phyloP scores from a whole-genome alignment of 176 grass and related monocot genomes.

The Tillandsia leiboldiana region DNA sequence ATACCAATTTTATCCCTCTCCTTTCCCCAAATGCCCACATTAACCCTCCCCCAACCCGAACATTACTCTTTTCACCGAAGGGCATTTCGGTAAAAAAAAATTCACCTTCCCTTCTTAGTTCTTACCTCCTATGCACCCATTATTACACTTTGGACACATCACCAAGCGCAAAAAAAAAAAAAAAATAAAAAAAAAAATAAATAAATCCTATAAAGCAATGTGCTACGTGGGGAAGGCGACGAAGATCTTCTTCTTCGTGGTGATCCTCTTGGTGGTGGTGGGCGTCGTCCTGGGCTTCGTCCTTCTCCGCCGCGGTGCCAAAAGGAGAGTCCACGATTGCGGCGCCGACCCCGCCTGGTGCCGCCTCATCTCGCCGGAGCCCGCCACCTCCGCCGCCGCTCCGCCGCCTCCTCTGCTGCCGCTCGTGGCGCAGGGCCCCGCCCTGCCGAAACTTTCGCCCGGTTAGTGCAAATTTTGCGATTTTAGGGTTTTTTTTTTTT shows the following conservation, averaged over 20 bases:
- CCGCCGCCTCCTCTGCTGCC: slow-evolving; percentile 1
- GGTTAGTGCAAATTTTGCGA: neutral
- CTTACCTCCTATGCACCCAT: neutral
- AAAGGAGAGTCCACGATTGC: slow-evolving; percentile 9
- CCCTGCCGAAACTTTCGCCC: neutral
- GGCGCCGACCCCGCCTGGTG: neutral
- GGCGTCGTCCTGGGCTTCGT: slow-evolving; percentile 46
- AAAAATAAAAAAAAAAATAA: neutral
- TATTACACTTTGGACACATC: neutral
- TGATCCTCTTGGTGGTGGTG: slow-evolving; percentile 38
- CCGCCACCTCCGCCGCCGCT: slow-evolving; percentile 10
- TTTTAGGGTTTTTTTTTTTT: neutral
- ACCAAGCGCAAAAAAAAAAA: neutral
- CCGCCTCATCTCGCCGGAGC: slow-evolving; percentile 28
- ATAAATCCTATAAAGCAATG: slow-evolving; percentile 3
- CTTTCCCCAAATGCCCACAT: neutral
- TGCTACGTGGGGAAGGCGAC: slow-evolving; percentile 94
- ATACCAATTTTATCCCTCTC: neutral
- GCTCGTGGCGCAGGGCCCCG: neutral
- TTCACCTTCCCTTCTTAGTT: neutral
- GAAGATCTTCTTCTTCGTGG: slow-evolving; percentile 71
- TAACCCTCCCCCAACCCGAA: too few species aligned
- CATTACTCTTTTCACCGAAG: neutral
- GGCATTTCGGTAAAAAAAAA: slow-evolving; percentile 2
- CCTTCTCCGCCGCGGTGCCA: slow-evolving; percentile 31